phyloP scores from a whole-genome alignment of 352 stramenopile genomes.

The Pythium rhizo-oryzae region DNA sequence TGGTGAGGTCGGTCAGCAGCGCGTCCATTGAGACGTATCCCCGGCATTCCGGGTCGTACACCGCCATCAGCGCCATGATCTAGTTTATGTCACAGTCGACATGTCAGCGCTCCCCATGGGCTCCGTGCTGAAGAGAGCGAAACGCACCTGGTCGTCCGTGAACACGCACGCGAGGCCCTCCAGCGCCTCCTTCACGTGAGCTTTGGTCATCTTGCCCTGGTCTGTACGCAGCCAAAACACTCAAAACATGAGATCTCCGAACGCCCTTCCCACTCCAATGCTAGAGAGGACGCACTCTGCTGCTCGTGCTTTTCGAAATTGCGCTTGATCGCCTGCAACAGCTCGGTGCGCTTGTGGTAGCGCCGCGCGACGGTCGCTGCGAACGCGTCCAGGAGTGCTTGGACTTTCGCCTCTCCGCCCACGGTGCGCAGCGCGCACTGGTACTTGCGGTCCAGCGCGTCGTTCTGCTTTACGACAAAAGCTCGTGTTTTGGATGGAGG shows the following conservation, averaged over 20 bases:
- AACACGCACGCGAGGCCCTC: constrained; percentile 53
- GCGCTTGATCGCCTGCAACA: constrained; percentile 51
- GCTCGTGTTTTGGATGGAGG: no score
- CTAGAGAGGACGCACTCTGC: constrained; percentile 33
- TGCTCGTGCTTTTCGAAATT: constrained; percentile 64
- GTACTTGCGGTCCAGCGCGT: constrained; percentile 40
- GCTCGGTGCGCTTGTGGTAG: constrained; percentile 46
- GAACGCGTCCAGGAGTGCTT: constrained; percentile 40
- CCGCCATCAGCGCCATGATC: constrained; percentile 24
- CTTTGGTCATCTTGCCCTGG: constrained; percentile 48
- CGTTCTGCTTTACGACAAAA: constrained; percentile 28
- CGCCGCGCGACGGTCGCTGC: constrained; percentile 45
- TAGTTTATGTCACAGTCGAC: background rate
- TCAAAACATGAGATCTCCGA: background rate
- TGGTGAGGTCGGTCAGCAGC: constrained; percentile 14
- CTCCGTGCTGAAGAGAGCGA: background rate
- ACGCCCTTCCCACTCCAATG: background rate
- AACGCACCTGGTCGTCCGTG: constrained; percentile 56
- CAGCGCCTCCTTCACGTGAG: constrained; percentile 57
- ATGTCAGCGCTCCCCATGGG: background rate
- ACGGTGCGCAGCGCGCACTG: constrained; percentile 39
- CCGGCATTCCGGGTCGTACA: constrained; percentile 25
- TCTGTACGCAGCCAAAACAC: constrained; percentile 25
- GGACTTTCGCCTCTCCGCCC: constrained; percentile 37
- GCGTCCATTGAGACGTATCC: constrained; percentile 21